Conservation (phyloP, 2,329 filamentous ascomycete species). For the Talaromyces sp. region DNA sequence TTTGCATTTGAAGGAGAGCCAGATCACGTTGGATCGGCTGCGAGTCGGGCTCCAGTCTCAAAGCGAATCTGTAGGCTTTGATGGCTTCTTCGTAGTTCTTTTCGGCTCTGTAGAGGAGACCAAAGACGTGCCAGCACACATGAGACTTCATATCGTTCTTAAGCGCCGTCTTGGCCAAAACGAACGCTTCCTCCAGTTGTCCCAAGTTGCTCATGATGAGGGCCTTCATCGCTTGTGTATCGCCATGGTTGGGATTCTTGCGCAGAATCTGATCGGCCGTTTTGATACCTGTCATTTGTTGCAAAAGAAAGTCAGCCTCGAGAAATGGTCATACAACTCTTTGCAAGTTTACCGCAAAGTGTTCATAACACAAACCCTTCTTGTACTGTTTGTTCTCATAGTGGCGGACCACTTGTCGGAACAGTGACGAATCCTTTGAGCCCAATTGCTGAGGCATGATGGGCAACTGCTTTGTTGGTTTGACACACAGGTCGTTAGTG, state of each 20-base stretch:
- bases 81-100: constrained; percentile 99
- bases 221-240: constrained; percentile 98
- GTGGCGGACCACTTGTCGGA: constrained; percentile 87
- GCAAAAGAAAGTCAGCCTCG: constrained; percentile 3
- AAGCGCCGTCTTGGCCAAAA: constrained; percentile 83
- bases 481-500: constrained; percentile 21
- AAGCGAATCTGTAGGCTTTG: constrained; percentile 96
- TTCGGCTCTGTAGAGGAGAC: constrained; percentile 81
- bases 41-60: constrained; percentile 89
- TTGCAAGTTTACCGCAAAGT: constrained; percentile 3
- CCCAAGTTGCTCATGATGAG: constrained; percentile 90
- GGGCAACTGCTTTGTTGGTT: constrained; percentile 23
- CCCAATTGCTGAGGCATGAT: constrained; percentile 46
- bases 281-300: constrained; percentile 64
- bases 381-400: constrained; percentile 99
- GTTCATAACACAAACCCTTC: constrained; percentile 50
- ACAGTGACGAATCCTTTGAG: constrained; percentile 89
- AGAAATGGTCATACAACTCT: neutral
- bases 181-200: constrained; percentile 90
- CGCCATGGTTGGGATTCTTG: constrained; percentile 92
- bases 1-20: constrained; percentile 89
- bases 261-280: constrained; percentile 92
- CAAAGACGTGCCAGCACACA: constrained; percentile 99
- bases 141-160: constrained; percentile 98
- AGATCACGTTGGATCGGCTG: constrained; percentile 90